Evolutionary conservation across 495 filamentous ascomycete genomes (phyloP), one percentile per base, ranked within the genome.

Genomic region (Alectoria sarmentosa): DNA sequence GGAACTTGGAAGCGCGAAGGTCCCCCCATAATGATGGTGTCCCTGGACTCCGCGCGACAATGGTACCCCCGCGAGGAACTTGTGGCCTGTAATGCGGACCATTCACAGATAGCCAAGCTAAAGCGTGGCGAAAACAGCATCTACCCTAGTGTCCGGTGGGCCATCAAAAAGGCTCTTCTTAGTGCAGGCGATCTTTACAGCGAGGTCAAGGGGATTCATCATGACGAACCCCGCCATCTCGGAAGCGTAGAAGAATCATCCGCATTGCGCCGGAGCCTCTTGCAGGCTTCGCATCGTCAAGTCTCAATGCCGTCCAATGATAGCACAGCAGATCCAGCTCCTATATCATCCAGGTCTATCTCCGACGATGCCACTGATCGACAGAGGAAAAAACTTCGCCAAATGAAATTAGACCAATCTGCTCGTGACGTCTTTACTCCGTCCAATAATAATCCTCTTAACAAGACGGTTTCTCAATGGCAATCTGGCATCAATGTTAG

Each of bases 1-100:
- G 61, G 61, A 28, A 28, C 42, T 37, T 62, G 34, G 46, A 54
- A 55, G 42, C 61, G 61, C 13, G 34, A 62, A n/a, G 61, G 36
- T 8, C 0, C 17, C 10, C 32, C 44, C 10, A 42, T 28, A 28
- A 62, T 62, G 46, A 55, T 62, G 48, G 61, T 62, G 1, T 23
- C 32, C 30, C 60, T 14, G 1, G 42, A 61, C 19, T 61, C 42
- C 15, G 42, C 60, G 19, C 30, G 44, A 7, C 30, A 39, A 1
- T 36, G 46, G 32, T 15, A 28, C 37, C 41, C 19, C 32, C 44
- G 37, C 17, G 60, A 48, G 32, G n/a, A 26, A 34, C 23, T 46
- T 26, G 30, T 61, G 14, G 19, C 59, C 42, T 61, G 59, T n/a
- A 1, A 34, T 11, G 59, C 59, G 21, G 38, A 61, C n/a, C 59